phyloP scores from a whole-genome alignment of 2,329 filamentous ascomycete species.

The Claviceps arundinis region DNA sequence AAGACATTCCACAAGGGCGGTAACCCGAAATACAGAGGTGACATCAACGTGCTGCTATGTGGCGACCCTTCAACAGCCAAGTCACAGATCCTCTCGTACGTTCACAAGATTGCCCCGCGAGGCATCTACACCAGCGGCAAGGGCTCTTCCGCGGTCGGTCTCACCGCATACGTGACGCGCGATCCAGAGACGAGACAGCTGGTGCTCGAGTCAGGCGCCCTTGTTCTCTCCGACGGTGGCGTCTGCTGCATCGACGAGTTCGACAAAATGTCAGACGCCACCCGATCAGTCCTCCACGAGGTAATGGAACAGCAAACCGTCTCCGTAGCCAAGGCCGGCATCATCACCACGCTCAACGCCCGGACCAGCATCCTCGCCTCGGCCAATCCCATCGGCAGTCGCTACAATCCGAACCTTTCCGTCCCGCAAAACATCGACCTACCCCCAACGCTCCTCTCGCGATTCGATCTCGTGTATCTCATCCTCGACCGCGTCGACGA shows the following conservation, averaged over 20 bases:
- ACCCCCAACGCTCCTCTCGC: constrained; percentile 82
- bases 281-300: constrained; percentile 71
- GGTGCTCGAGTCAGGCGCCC: constrained; percentile 65
- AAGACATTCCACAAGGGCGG: constrained; percentile 96
- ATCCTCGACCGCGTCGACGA: constrained; percentile 92
- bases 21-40: constrained; percentile 87
- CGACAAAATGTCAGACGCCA: constrained; percentile 73
- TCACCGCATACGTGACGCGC: constrained; percentile 69
- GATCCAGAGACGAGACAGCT: constrained; percentile 71
- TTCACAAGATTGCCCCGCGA: constrained; percentile 93
- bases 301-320: constrained; percentile 84
- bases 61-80: constrained; percentile 95
- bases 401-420: constrained; percentile 90
- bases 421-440: constrained; percentile 98
- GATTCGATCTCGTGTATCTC: constrained; percentile 94
- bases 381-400: constrained; percentile 93
- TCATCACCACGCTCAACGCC: constrained; percentile 92
- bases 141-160: constrained; percentile 67
- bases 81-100: constrained; percentile 85
- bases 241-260: constrained; percentile 80
- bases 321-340: constrained; percentile 79
- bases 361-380: constrained; percentile 91
- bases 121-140: constrained; percentile 72
- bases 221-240: constrained; percentile 68
- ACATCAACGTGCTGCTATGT: constrained; percentile 93